Base-by-base conservation (phyloP, 176 grass and related monocot genomes). In the Raddia guianensis region DNA sequence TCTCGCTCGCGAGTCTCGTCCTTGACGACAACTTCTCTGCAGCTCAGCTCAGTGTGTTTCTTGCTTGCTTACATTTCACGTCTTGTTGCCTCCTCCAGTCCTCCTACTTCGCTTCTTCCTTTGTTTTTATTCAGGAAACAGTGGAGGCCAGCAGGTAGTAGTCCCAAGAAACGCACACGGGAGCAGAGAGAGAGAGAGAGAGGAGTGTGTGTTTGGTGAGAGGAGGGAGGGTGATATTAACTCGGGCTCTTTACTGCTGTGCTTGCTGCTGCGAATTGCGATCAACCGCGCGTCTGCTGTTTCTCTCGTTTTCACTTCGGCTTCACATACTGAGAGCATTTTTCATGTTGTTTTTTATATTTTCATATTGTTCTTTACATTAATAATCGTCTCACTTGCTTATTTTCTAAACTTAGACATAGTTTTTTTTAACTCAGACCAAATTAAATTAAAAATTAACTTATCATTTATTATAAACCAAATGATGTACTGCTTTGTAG, bases 11-110 rank as follows among this genome's bases (percentile, higher is more conserved):
- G 27, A 27, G 27, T 12, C 63, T 12, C 8, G 35, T 78, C 66
- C 49, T 62, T 49, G 33, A 19, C 76, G 77, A 85, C 82, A 88
- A 27, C 87, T 70, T 65, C 72, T 76, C 43, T 81, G 87, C 49
- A 3, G 69, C 76, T 88, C 81, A 66, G 75, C 74, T 70, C 34
- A 52, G 87, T 51, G 77, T 71, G 66, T 19, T 40, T 12, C 78
- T 85, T 65, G 87, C 78, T 85, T 65, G 87, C 78, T 89, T 85
- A 46, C 83, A 82, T 85, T 75, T 67, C 83, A 85, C 78, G 78
- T 40, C 82, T 81, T 66, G 49, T 50, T 83, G 80, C 86, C 54
- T 73, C 44, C 75, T n/a, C n/a, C n/a, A n/a, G n/a, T n/a, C n/a
- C n/a, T 85, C 3, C 51, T 13, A 5, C 53, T 56, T 62, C 63